These are phyloP conservation scores for Saccharomycopsis sp. DNA, from an alignment of 805 yeast species.

Conservation along the genomic window DNA sequence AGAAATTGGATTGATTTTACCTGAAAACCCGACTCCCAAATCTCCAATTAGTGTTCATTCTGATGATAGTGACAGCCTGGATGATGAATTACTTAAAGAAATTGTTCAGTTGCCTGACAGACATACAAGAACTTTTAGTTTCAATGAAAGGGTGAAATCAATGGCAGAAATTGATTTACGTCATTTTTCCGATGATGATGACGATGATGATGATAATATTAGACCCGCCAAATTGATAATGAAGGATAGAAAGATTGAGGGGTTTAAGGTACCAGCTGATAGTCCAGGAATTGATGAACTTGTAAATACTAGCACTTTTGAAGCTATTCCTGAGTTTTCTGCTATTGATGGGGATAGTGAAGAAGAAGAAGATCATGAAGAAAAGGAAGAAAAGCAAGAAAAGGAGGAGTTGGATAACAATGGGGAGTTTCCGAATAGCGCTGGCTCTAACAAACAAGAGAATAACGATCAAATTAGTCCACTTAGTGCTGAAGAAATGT, in stretches of 20 bases:
- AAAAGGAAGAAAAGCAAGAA: background rate
- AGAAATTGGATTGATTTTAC: background rate
- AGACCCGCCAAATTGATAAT: background rate
- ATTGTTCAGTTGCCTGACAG: background rate
- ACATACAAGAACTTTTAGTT: slow-evolving; percentile 5
- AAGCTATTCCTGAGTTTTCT: no score
- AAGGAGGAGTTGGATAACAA: no score
- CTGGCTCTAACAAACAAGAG: no score
- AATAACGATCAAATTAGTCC: background rate
- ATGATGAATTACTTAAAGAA: background rate
- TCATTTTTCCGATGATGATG: slow-evolving; percentile 6
- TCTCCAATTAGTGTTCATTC: slow-evolving; percentile 2
- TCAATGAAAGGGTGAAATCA: slow-evolving; percentile 11
- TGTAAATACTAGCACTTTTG: background rate
- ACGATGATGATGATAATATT: slow-evolving; percentile 5
- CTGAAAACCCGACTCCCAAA: slow-evolving; percentile 1
- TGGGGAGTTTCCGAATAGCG: background rate
- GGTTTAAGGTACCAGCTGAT: background rate
- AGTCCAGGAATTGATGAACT: background rate
- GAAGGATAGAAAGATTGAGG: slow-evolving; percentile 1
- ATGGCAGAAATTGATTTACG: slow-evolving; percentile 13
- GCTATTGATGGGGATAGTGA: background rate
- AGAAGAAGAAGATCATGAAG: background rate
- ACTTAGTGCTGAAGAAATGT: background rate
- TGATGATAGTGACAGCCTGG: background rate